These are phyloP conservation scores for Russula abietina DNA, from an alignment of 768 basidiomycete genomes.

Conservation along the genomic window DNA sequence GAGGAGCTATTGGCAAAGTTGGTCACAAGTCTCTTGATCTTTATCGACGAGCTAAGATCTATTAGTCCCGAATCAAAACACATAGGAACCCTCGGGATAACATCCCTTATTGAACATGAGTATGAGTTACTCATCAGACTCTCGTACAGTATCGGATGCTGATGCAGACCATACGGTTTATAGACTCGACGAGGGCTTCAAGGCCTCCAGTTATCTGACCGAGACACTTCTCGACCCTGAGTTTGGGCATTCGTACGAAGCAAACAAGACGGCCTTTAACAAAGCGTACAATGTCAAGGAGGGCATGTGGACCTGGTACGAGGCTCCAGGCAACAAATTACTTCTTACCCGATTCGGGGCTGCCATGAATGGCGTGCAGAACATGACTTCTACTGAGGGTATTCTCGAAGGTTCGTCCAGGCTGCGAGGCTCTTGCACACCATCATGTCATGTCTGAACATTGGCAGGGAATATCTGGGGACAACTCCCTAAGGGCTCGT, in stretches of 20 bases:
- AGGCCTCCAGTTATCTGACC: slow-evolving; percentile 24
- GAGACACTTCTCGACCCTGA: slow-evolving; percentile 28
- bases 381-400: background rate
- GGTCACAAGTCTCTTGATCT: background rate
- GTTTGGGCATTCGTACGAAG: no score
- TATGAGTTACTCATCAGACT: background rate
- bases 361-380: slow-evolving; percentile 10
- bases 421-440: background rate
- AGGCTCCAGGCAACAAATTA: slow-evolving; percentile 9
- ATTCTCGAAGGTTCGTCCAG: slow-evolving; percentile 1
- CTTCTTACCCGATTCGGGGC: slow-evolving; percentile 6
- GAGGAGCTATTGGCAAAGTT: slow-evolving; percentile 20
- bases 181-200: slow-evolving; percentile 19
- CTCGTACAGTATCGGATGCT: background rate
- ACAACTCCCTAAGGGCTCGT: slow-evolving; percentile 4
- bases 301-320: no score
- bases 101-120: slow-evolving; percentile 22
- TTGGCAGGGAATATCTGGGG: slow-evolving; percentile 3
- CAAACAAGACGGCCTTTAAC: no score
- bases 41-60: background rate
- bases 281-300: no score
- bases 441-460: background rate
- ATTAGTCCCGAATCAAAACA: slow-evolving; percentile 23
- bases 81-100: slow-evolving; percentile 23
- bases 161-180: background rate